Evolutionary conservation across 805 yeast genomes (phyloP), one percentile per base, ranked within the genome.

Genomic region (Blastobotrys muscicola): DNA sequence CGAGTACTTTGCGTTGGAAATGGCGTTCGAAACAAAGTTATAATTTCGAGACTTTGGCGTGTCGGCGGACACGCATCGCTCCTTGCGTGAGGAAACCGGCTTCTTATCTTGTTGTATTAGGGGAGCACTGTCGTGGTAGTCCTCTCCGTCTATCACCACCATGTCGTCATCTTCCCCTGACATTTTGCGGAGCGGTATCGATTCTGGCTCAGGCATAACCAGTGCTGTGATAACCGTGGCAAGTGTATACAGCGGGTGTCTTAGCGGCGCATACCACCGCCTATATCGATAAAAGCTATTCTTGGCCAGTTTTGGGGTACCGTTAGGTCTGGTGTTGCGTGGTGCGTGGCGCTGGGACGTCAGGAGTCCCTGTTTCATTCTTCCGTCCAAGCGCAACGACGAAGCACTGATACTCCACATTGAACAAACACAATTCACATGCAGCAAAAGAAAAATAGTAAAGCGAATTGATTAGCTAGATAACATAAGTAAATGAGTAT

Each of bases 1-100:
- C 54, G 85, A 85, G 65, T 92, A 92, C 64, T 89, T 90, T 15
- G 98, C 97, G 63, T 92, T 92, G 38, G 95, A 84, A 10, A 92
- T 75, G 5, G 92, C 85, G 60, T 92, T 92, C 9, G 85, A 65
- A 1, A 92, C 58, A 47, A 44, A 62, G 33, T 30, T 33, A 46
- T 60, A 57, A 32, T 29, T 15, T n/a, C 39, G 31, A 2, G 33
- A 8, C 12, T 15, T 23, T 15, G 33, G 29, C 29, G 33, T 33
- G 31, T 26, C 34, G 6, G 39, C 20, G 12, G 26, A 20, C 33
- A 34, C 16, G 20, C 16, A 15, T 11, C 41, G 33, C n/a, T 36
- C 39, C 11, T 34, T 23, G 38, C 11, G 16, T 9, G n/a, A 8
- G 8, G 5, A 20, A 7, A 36, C 8, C 32, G 15, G 14, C 12